phyloP scores from a whole-genome alignment of 768 basidiomycete species.

The Kwoniella sp. region DNA sequence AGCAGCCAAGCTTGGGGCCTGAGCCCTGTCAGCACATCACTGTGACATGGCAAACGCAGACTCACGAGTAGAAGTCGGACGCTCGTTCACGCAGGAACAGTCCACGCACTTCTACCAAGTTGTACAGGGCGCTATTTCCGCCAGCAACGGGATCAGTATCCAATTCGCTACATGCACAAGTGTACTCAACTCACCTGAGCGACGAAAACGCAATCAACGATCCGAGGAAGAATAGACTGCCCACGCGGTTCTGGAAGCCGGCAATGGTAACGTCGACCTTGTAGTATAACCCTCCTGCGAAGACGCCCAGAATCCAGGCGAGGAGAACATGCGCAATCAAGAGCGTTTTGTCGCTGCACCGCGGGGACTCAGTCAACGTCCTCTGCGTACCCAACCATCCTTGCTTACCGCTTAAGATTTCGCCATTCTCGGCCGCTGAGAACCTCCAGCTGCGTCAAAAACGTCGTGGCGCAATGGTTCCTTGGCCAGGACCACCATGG shows the following conservation, averaged over 20 bases:
- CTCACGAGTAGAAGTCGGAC: conserved; percentile 74
- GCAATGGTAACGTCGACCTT: conserved; percentile 74
- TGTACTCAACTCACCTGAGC: conserved; percentile 54
- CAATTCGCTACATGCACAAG: not conserved
- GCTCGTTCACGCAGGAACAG: conserved; percentile 88
- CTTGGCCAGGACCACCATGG: conserved; percentile 25
- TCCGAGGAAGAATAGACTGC: conserved; percentile 90
- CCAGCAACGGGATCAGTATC: not conserved
- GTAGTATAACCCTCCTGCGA: conserved; percentile 85
- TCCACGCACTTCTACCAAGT: conserved; percentile 73
- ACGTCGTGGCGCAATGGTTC: conserved; percentile 63
- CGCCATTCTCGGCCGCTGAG: conserved; percentile 82
- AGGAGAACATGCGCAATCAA: conserved; percentile 73
- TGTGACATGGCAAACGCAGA: not conserved
- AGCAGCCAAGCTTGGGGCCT: conserved; percentile 88
- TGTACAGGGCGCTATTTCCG: conserved; percentile 66
- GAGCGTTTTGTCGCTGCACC: conserved; percentile 69
- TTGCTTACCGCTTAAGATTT: conserved; percentile 61
- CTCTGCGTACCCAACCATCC: not conserved
- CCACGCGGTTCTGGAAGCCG: conserved; percentile 85
- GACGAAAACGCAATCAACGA: conserved; percentile 86
- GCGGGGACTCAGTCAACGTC: not conserved
- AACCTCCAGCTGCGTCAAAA: conserved; percentile 82
- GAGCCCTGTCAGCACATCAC: not conserved
- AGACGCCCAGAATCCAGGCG: conserved; percentile 71